Evolutionary conservation across 345 rosid species (phyloP), one percentile per base, ranked within the genome.

Genomic region (Noccaea caerulescens): DNA sequence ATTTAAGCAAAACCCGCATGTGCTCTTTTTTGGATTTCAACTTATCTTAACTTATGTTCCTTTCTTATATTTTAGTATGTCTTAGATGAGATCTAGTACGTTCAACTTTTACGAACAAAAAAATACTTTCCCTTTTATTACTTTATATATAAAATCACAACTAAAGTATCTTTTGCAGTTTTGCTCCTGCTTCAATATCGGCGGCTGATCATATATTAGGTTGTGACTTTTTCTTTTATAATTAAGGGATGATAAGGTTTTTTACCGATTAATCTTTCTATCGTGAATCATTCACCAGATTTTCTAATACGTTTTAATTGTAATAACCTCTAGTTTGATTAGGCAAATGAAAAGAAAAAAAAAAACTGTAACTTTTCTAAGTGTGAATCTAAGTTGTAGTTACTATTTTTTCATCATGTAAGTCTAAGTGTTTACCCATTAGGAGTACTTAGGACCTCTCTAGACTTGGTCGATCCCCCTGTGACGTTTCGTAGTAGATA

Each of bases 131-230:
- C 33, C 12, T 47, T 58, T 58, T 32, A 7, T 14, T 38, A 8
- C 14, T 32, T 41, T 39, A 16, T 43, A 16, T 43, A 51, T 14
- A 56, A 2, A 51, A 50, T 13, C 49, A 41, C 7, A 57, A 5
- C 6, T 12, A 37, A 69, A 23, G 1, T 43, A 55, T 8, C 50
- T 25, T 32, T 42, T 20, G 23, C 23, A 20, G 23, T 20, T 20
- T 20, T 42, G 32, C 41, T 36, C 63, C 39, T 63, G 13, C 39
- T 63, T 72, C 76, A 72, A 72, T 56, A 63, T 41, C 43, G 76
- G 65, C 76, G 76, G 71, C 71, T 64, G 41, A 12, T 27, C 54
- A 13, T 51, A 12, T 61, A 18, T 61, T 61, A 16, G 51, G 53
- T 41, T 60, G 60, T 10, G 61, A 60, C 68, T 61, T 6, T 33